A percentile compares a stretch with the other conserved stretches of the same genome.
Evolutionary conservation across 2,329 filamentous ascomycete genomes (phyloP).

Genomic region (Trichothecium roseum): DNA sequence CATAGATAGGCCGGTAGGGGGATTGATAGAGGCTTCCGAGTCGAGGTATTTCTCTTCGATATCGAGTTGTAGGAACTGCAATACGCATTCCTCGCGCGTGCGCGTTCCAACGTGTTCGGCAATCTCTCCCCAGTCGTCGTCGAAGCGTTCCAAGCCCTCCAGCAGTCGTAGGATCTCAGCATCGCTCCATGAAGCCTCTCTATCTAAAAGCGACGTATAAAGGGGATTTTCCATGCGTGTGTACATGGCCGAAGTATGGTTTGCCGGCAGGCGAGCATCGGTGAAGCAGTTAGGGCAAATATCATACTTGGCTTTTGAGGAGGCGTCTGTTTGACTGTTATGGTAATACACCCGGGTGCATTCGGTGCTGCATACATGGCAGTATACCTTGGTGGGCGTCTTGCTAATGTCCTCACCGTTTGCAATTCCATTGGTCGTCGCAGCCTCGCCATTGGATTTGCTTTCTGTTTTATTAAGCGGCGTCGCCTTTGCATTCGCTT

Average conservation of each 20-base stretch:
- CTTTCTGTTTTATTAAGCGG: slow-evolving; percentile 60
- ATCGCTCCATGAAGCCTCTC: slow-evolving; percentile 84
- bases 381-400: slow-evolving; percentile 62
- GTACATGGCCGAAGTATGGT: slow-evolving; percentile 72
- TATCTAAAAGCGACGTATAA: slow-evolving; percentile 68
- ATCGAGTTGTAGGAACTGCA: slow-evolving; percentile 91
- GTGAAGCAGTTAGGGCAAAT: slow-evolving; percentile 86
- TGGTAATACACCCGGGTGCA: slow-evolving; percentile 60
- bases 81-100: slow-evolving; percentile 88
- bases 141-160: slow-evolving; percentile 84
- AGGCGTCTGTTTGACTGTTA: slow-evolving; percentile 44
- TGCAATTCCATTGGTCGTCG: slow-evolving; percentile 53
- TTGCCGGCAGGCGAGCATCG: slow-evolving; percentile 71
- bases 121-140: slow-evolving; percentile 92
- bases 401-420: slow-evolving; percentile 53
- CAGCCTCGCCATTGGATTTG: slow-evolving; percentile 67
- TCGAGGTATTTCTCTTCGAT: slow-evolving; percentile 97
- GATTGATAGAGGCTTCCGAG: slow-evolving; percentile 46
- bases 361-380: slow-evolving; percentile 85
- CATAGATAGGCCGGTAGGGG: slow-evolving; percentile 49
- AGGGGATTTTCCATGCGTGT: slow-evolving; percentile 81
- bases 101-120: slow-evolving; percentile 86
- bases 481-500: slow-evolving; percentile 69
- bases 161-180: slow-evolving; percentile 80
- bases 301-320: slow-evolving; percentile 66